Evolutionary conservation across 345 rosid genomes (phyloP), one percentile per base, ranked within the genome.

Genomic region (Eucalyptus polyanthemos): DNA sequence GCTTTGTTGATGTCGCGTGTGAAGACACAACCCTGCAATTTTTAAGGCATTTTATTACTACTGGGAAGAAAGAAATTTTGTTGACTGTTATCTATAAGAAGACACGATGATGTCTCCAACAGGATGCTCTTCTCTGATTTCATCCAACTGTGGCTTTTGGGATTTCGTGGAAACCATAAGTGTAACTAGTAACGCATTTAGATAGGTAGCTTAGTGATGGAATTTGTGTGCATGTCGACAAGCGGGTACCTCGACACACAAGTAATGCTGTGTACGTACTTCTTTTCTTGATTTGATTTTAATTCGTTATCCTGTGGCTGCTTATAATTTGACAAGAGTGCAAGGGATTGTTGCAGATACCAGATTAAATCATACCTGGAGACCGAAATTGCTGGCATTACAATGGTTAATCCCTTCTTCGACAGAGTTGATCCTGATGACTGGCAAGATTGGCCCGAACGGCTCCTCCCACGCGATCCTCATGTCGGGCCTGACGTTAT

Each of bases 401-500:
- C 99, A 98, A 89, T 98, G 99, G 91, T 98, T 95, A 87, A 98
- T 96, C 40, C 99, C 99, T 95, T 98, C 99, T 87, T 98, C 99
- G 24, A 96, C 90, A 4, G 99, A 94, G 86, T 81, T 92, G 89
- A 97, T 98, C 92, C 99, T 93, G 16, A 98, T 90, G 24, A 98
- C 98, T 0, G 99, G 99, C 62, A 98, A 72, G 88, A 98, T 93
- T 0, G 99, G 99, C 34, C 99, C 99, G 8, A 98, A 98, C 0
- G 99, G 99, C 90, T 98, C 99, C 91, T 98, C 99, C 99, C 99
- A 98, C 0, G 99, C 99, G 2, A 98, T 97, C 93, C 99, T 95
- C 99, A 98, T 98, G 89, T 97, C 99, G 3, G 99, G 98, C 90
- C 97, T 94, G 53, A 98, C 99, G 87, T 98, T 93, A 91, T 98